These are phyloP conservation scores for Salix udensis DNA, from an alignment of 345 rosid species.

Conservation along the genomic window DNA sequence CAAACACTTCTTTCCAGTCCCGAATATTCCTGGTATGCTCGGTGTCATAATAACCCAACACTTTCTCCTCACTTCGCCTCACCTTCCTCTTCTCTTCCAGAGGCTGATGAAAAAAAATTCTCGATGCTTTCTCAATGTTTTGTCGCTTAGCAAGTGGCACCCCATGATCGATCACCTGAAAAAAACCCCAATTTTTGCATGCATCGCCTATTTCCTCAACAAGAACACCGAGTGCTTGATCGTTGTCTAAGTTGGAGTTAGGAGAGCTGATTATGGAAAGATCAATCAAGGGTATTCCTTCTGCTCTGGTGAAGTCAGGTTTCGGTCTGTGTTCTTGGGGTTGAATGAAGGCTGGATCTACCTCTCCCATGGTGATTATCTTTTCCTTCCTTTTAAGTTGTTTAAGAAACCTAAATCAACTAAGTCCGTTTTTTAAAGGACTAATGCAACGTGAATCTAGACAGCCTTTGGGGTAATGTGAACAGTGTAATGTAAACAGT, in stretches of 20 bases:
- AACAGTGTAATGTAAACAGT: neutral
- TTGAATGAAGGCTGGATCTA: conserved; percentile 32
- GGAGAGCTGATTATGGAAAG: conserved; percentile 15
- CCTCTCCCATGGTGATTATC: conserved; percentile 19
- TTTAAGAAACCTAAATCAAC: neutral
- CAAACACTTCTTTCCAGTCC: conserved; percentile 56
- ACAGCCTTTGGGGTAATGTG: neutral
- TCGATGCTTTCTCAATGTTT: conserved; percentile 15
- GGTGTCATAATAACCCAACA: conserved; percentile 33
- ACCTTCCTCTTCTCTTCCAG: conserved; percentile 38
- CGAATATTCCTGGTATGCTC: conserved; percentile 52
- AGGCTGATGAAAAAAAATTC: conserved; percentile 25
- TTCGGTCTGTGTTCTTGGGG: conserved; percentile 34
- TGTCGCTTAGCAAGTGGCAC: conserved; percentile 22
- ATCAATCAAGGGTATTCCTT: conserved; percentile 39
- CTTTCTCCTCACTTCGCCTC: conserved; percentile 24
- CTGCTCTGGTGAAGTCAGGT: conserved; percentile 2
- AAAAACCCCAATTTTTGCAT: conserved; percentile 41
- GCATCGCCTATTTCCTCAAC: conserved; percentile 32
- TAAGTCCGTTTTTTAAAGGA: neutral
- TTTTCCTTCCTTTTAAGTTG: neutral
- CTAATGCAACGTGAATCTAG: neutral
- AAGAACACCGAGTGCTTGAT: conserved; percentile 6
- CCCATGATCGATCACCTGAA: conserved; percentile 47
- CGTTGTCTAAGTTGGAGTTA: neutral